Percentiles rank a stretch among this genome's conserved stretches.
These are phyloP conservation scores for Penicillium italicum DNA, from an alignment of 2,329 filamentous ascomycete species.

Conservation along the genomic window DNA sequence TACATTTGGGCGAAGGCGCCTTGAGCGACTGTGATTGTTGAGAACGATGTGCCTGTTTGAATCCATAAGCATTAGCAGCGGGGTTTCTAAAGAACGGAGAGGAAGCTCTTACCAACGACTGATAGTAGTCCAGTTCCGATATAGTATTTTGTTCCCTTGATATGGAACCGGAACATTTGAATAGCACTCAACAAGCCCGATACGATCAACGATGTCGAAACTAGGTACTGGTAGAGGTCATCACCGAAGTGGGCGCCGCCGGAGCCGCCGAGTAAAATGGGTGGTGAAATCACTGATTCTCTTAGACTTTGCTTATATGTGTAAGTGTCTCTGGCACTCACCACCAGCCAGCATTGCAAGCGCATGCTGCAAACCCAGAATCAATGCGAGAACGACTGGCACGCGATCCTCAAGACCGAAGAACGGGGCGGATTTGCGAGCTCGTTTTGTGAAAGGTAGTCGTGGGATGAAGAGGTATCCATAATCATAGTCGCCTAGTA, in stretches of 20 bases:
- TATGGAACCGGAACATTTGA: constrained; percentile 64
- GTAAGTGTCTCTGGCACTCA: constrained; percentile 11
- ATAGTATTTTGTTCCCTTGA: constrained; percentile 60
- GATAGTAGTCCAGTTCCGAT: constrained; percentile 64
- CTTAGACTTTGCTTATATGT: not conserved
- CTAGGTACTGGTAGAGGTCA: constrained; percentile 60
- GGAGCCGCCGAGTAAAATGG: constrained; percentile 58
- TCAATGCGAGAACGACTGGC: constrained; percentile 61
- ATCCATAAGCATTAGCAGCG: not conserved
- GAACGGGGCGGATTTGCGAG: constrained; percentile 59
- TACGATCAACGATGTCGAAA: constrained; percentile 65
- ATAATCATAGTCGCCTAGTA: constrained; percentile 87
- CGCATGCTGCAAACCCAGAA: constrained; percentile 67
- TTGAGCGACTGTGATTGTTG: constrained; percentile 62
- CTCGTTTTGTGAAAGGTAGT: constrained; percentile 73
- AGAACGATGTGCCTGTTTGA: constrained; percentile 56
- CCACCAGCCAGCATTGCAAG: constrained; percentile 61
- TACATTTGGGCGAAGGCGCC: constrained; percentile 64
- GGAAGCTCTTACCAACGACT: constrained; percentile 51
- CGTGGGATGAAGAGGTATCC: constrained; percentile 78
- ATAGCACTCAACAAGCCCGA: constrained; percentile 63
- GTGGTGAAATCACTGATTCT: constrained; percentile 54
- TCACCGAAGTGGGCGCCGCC: constrained; percentile 56
- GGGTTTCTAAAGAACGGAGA: not conserved
- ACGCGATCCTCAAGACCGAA: constrained; percentile 68